These are phyloP conservation scores for Alloascoidea africana DNA, from an alignment of 805 yeast genomes.

Conservation along the genomic window DNA sequence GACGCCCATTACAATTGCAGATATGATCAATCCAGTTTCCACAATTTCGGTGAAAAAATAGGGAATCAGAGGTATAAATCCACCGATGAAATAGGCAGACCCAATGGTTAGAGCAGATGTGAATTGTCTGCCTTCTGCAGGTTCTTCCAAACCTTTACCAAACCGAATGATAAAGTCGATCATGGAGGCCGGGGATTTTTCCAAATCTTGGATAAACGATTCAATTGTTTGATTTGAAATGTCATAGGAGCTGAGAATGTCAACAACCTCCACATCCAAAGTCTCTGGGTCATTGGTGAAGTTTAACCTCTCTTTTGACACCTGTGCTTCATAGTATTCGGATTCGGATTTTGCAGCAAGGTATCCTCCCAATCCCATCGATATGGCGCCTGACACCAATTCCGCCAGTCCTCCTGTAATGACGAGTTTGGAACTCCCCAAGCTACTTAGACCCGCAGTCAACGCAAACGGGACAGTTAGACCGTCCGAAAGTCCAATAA, in stretches of 20 bases:
- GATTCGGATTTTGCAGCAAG: slow-evolving; percentile 68
- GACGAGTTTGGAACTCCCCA: slow-evolving; percentile 63
- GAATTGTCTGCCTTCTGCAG: slow-evolving; percentile 71
- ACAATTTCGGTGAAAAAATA: slow-evolving; percentile 58
- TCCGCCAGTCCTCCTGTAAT: slow-evolving; percentile 86
- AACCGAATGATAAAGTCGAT: slow-evolving; percentile 67
- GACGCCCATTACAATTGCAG: slow-evolving; percentile 54
- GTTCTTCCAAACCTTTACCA: slow-evolving; percentile 75
- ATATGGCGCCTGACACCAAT: slow-evolving; percentile 70
- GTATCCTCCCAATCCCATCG: slow-evolving; percentile 81
- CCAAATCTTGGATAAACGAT: slow-evolving; percentile 54
- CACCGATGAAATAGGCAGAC: slow-evolving; percentile 65
- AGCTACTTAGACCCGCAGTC: slow-evolving; percentile 69
- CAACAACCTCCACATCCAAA: slow-evolving; percentile 42
- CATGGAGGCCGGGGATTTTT: slow-evolving; percentile 52
- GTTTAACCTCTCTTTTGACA: slow-evolving; percentile 49
- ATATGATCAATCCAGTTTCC: slow-evolving; percentile 44
- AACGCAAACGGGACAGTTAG: slow-evolving; percentile 78
- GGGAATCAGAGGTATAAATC: slow-evolving; percentile 68
- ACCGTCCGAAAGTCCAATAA: slow-evolving; percentile 72
- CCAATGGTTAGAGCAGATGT: slow-evolving; percentile 78
- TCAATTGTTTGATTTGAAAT: slow-evolving; percentile 47
- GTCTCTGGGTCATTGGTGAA: slow-evolving; percentile 40
- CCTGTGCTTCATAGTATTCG: slow-evolving; percentile 61
- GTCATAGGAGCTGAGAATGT: slow-evolving; percentile 49